Base-by-base conservation (phyloP, 257 asterid genomes). In the Linaria vulgaris region DNA sequence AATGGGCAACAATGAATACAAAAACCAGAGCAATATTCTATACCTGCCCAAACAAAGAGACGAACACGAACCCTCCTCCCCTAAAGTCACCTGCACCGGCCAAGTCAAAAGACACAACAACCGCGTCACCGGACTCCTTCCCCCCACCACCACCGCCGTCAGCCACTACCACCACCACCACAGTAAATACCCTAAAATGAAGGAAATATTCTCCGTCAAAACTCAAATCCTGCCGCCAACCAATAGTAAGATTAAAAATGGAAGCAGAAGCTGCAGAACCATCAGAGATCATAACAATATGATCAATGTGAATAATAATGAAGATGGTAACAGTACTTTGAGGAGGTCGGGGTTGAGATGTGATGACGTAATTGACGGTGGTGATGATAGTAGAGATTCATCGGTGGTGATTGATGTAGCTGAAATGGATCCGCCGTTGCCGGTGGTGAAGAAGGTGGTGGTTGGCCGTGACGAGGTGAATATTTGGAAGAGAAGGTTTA, bases 351-450 rank as follows among this genome's bases (percentile, higher is more conserved):
- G n/a, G n/a, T 53, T 52, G 63, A 72, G 54, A 59, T 51, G 12
- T 9, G 72, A 69, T 38, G n/a, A 55, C 15, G 53, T 30, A 12
- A 56, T 43, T 12, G 68, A 59, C 58, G 68, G 8, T 1, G 61
- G 45, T n/a, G n/a, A n/a, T n/a, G n/a, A n/a, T n/a, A n/a, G n/a
- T n/a, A n/a, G n/a, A n/a, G n/a, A n/a, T n/a, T n/a, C n/a, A 30
- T 30, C 6, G 50, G 83, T 61, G 66, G 71, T 80, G 66, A 23
- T 80, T 61, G 64, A 84, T 56, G 37, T 88, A 38, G 68, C 61
- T 30, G 87, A 78, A 58, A 60, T 91, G 84, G 98, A 91, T 84
- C 98, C 98, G 65, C 98, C 96, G 51, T 72, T 91, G 74, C 98
- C 98, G 76, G 98, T 91, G 72, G 80, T 83, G 64, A 84, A 79